Evolutionary conservation across 2,329 filamentous ascomycete genomes (phyloP).

Genomic region (Phyllosticta citrichinensis): DNA sequence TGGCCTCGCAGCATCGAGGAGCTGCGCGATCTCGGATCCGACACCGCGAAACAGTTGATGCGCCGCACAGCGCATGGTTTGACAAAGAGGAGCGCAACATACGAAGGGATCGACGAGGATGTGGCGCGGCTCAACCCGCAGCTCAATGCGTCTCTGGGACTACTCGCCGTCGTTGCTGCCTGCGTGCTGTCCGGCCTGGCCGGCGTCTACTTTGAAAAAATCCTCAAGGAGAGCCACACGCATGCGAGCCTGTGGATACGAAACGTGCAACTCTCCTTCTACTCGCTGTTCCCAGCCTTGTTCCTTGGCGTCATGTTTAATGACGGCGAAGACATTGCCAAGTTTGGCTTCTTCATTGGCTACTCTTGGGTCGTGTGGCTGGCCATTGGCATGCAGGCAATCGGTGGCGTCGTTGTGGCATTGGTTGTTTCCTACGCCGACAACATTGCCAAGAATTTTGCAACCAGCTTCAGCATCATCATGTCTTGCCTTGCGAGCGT

Average conservation of each 20-base stretch:
- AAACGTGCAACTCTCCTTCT: constrained; percentile 90
- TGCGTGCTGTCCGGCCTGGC: constrained; percentile 76
- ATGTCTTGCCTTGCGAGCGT: constrained; percentile 79
- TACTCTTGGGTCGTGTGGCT: constrained; percentile 91
- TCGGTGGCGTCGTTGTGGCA: constrained; percentile 74
- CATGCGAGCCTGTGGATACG: constrained; percentile 81
- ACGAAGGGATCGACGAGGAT: constrained; percentile 72
- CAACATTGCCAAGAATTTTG: constrained; percentile 90
- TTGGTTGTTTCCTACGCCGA: constrained; percentile 74
- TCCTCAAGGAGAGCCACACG: constrained; percentile 72
- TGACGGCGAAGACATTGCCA: constrained; percentile 73
- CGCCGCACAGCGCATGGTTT: constrained; percentile 28
- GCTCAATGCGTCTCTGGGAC: constrained; percentile 71
- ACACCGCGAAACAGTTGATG: constrained; percentile 39
- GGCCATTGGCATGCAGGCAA: constrained; percentile 70
- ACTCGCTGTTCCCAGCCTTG: constrained; percentile 81
- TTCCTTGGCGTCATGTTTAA: constrained; percentile 79
- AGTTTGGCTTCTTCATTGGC: constrained; percentile 84
- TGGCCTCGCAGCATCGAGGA: constrained; percentile 74
- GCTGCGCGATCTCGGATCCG: constrained; percentile 54
- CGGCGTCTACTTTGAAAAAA: constrained; percentile 81
- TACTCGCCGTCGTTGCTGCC: constrained; percentile 67
- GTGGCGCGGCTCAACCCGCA: constrained; percentile 40
- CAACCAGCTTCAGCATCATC: constrained; percentile 83
- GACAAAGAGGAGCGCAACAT: constrained; percentile 63